These are phyloP conservation scores for Fusarium keratoplasticum DNA, from an alignment of 2,329 filamentous ascomycete species.

Conservation along the genomic window DNA sequence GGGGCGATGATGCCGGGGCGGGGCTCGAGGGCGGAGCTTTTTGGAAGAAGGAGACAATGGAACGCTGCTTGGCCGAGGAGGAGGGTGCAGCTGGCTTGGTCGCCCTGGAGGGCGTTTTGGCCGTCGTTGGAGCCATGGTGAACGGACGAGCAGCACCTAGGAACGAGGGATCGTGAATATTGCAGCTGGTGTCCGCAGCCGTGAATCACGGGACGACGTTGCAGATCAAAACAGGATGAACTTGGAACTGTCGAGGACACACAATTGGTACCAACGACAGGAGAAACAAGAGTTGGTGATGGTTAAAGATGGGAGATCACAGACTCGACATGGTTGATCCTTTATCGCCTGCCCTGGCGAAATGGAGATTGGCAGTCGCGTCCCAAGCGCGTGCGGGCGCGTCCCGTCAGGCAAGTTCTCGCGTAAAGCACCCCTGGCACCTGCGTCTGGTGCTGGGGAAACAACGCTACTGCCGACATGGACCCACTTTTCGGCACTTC, in stretches of 20 bases:
- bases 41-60: constrained; percentile 59
- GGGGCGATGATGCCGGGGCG: constrained; percentile 48
- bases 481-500: background rate
- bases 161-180: constrained; percentile 2
- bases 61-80: constrained; percentile 55
- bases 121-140: constrained; percentile 47
- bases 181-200: background rate
- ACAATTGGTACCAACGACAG: constrained; percentile 1
- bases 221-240: background rate
- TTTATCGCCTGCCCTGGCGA: background rate
- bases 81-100: constrained; percentile 45
- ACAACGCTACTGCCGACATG: constrained; percentile 17
- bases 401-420: constrained; percentile 24
- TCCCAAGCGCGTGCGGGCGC: constrained; percentile 34
- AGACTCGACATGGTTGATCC: constrained; percentile 1
- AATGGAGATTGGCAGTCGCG: constrained; percentile 28
- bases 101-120: constrained; percentile 51
- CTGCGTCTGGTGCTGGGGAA: constrained; percentile 17
- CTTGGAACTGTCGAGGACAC: background rate
- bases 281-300: constrained; percentile 15
- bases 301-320: constrained; percentile 1
- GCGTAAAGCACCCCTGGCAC: constrained; percentile 33
- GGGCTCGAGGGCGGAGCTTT: constrained; percentile 53
- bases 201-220: constrained; percentile 31
- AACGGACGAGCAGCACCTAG: constrained; percentile 4